These are phyloP conservation scores for Sporothrix protearum DNA, from an alignment of 2,329 filamentous ascomycete species.

Conservation along the genomic window DNA sequence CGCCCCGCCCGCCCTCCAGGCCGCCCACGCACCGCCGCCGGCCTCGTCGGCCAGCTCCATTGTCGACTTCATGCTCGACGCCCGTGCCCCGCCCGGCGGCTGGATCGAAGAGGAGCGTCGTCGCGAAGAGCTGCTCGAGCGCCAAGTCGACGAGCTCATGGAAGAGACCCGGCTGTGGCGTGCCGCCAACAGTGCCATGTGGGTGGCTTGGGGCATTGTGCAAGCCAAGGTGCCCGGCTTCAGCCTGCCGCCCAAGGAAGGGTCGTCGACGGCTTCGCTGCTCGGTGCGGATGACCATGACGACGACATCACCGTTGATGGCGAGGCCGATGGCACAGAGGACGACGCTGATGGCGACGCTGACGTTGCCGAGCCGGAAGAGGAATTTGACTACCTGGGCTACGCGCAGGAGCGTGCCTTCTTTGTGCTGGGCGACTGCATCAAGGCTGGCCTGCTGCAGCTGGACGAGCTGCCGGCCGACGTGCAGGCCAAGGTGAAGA, in stretches of 20 bases:
- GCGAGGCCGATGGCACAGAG: slow-evolving; percentile 28
- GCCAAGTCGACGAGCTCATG: slow-evolving; percentile 65
- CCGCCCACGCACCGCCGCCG: slow-evolving; percentile 28
- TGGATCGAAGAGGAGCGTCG: slow-evolving; percentile 60
- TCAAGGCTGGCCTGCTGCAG: slow-evolving; percentile 70
- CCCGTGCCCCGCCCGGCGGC: slow-evolving; percentile 53
- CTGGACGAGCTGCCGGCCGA: slow-evolving; percentile 70
- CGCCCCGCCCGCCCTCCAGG: slow-evolving; percentile 27
- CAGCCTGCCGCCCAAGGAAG: slow-evolving; percentile 44
- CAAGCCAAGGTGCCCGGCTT: slow-evolving; percentile 78
- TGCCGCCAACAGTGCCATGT: slow-evolving; percentile 79
- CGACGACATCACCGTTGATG: slow-evolving; percentile 30
- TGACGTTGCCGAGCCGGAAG: slow-evolving; percentile 43
- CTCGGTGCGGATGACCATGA: slow-evolving; percentile 31
- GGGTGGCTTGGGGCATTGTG: slow-evolving; percentile 95
- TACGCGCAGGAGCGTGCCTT: slow-evolving; percentile 88
- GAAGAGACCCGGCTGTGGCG: slow-evolving; percentile 83
- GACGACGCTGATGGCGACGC: slow-evolving; percentile 28
- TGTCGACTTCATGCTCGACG: slow-evolving; percentile 77
- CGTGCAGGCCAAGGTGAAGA: slow-evolving; percentile 64
- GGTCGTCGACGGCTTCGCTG: slow-evolving; percentile 22
- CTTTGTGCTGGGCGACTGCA: slow-evolving; percentile 91
- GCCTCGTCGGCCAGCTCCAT: slow-evolving; percentile 50
- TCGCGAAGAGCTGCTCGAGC: slow-evolving; percentile 62
- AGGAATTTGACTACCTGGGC: slow-evolving; percentile 87